Evolutionary conservation across 345 rosid genomes (phyloP), one percentile per base, ranked within the genome.

Genomic region (Gossypium thurberi): DNA sequence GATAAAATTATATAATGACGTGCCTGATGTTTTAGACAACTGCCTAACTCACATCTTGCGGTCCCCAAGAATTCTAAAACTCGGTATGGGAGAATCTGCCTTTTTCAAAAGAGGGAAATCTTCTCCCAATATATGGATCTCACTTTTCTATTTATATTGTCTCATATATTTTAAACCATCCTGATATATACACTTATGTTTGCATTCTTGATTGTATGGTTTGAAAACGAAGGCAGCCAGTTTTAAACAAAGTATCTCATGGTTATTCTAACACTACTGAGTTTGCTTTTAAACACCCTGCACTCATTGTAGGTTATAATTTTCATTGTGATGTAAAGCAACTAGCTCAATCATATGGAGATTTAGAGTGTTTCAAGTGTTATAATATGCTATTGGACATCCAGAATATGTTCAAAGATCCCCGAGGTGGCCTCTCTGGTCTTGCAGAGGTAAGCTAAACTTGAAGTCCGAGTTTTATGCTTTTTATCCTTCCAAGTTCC

Each of bases 311-410:
- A 94, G 99, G 99, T 73, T 95, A 90, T 71, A 91, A 83, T 85
- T 90, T 95, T 75, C 95, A 86, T 37, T 89, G 97, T 70, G 99
- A 94, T 83, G 74, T 82, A 52, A 87, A 69, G 77, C 94, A 87
- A 76, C 71, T 95, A 65, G 84, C 88, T 47, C 79, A 78, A 58
- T 88, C 98, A 2, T 95, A 95, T 74, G 87, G 79, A 70, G 86
- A 85, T 57, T 65, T 95, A n/a, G 81, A 84, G 65, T 95, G 98
- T 81, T 92, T 95, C 78, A 88, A 92, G 84, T 80, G 84, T 71
- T 95, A 84, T 79, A 90, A 88, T 77, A 92, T 88, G 97, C 73
- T 92, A 69, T 79, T 95, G 72, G 99, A 90, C 79, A 78, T 95
- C 78, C 97, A 89, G 78, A 87, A 82, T 65, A 77, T 94, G 28